Percentiles rank a stretch among this genome's conserved stretches.
phyloP scores from a whole-genome alignment of 2,329 filamentous ascomycete species.

The Botrytis squamosa region DNA sequence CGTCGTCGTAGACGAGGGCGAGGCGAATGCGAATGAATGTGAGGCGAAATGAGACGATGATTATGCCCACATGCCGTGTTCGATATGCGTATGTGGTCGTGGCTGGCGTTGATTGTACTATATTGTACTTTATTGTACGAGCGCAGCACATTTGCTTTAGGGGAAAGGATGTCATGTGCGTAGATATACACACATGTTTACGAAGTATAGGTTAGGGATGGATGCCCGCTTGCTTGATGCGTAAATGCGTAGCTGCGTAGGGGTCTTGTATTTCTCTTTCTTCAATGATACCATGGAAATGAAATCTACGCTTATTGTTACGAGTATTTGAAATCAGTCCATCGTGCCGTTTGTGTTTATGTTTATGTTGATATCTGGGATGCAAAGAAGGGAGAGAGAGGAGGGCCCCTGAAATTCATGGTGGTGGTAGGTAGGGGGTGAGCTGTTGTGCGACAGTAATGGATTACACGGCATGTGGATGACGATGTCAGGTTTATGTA shows the following conservation, averaged over 20 bases:
- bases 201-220: constrained; percentile 3
- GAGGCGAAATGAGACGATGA: constrained; percentile 7
- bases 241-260: neutral
- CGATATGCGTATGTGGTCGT: constrained; percentile 13
- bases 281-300: constrained; percentile 13
- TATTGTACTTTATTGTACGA: constrained; percentile 1
- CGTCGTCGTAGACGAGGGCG: neutral
- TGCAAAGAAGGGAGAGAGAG: neutral
- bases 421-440: neutral
- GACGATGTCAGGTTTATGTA: neutral
- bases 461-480: neutral
- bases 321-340: neutral
- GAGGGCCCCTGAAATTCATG: neutral
- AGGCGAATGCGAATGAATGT: constrained; percentile 8
- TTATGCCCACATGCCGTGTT: constrained; percentile 11
- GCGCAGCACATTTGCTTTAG: constrained; percentile 4
- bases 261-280: neutral
- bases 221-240: neutral
- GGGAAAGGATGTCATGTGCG: neutral
- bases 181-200: neutral
- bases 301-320: neutral
- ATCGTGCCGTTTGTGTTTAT: neutral
- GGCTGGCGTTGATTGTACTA: constrained; percentile 12
- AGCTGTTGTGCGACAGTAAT: neutral
- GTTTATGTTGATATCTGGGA: neutral